Percentiles rank a stretch among this genome's conserved stretches.
Evolutionary conservation across 768 basidiomycete species (phyloP).

Genomic region (Lyophyllum decastes): DNA sequence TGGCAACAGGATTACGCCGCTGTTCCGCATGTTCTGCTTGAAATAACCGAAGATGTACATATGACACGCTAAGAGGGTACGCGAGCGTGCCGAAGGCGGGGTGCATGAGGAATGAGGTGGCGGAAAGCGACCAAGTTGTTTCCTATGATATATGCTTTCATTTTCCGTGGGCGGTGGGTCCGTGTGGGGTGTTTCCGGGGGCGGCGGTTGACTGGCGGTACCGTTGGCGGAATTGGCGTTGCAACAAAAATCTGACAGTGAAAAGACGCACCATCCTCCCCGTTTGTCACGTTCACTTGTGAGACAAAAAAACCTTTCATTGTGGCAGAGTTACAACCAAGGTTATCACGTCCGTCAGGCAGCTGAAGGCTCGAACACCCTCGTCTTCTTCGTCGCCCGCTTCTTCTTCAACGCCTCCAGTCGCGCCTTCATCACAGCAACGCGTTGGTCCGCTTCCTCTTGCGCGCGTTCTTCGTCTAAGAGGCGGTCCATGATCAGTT

Average conservation of each 20-base stretch:
- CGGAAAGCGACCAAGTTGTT: too few relatives aligned
- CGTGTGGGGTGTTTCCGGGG: neutral
- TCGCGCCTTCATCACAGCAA: constrained; percentile 61
- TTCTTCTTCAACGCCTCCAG: constrained; percentile 56
- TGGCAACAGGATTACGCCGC: too few relatives aligned
- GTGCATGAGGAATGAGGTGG: too few relatives aligned
- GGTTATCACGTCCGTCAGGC: neutral
- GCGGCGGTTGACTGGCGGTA: neutral
- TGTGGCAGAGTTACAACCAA: neutral
- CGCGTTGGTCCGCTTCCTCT: constrained; percentile 85
- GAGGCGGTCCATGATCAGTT: constrained; percentile 84
- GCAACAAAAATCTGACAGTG: neutral
- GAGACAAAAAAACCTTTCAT: neutral
- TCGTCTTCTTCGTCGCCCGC: constrained; percentile 24
- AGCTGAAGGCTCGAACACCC: neutral
- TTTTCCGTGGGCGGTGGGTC: too few relatives aligned
- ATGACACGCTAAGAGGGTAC: too few relatives aligned
- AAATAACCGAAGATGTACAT: too few relatives aligned
- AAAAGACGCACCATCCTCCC: neutral
- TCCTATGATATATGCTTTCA: too few relatives aligned
- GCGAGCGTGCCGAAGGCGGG: too few relatives aligned
- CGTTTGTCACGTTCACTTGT: neutral
- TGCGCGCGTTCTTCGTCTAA: constrained; percentile 85
- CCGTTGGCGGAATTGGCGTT: neutral
- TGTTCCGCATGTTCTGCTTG: too few relatives aligned